Evolutionary conservation across 331 rosid species (phyloP), one percentile per base, ranked within the genome.

Genomic region (Phaseolus coccineus): DNA sequence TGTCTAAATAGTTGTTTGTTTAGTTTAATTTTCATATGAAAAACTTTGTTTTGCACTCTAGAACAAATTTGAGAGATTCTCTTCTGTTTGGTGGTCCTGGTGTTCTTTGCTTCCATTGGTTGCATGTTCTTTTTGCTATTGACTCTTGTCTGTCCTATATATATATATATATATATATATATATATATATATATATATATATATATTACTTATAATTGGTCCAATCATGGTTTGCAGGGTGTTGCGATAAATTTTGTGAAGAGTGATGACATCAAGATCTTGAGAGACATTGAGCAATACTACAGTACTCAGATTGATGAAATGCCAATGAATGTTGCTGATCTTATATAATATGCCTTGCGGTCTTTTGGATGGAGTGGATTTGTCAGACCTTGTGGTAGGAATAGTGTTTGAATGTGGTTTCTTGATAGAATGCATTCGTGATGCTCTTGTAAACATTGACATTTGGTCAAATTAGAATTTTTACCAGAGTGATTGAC

Each of bases 311-410:
- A 95, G 90, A 95, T 95, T 68, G 99, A 95, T 39, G 98, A 95
- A 84, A 93, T 95, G 99, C 99, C 99, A 0, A 95, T 95, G 99
- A 95, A 93, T 68, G 98, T 93, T 74, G 98, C 96, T 25, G 99
- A 95, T 86, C 87, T 94, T 77, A 94, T 94, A 78, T 92, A 63
- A 86, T 64, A 40, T 59, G 77, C 55, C 70, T 33, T 6, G 42
- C 51, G 25, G 37, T 68, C 22, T 77, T 56, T 65, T 77, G 70
- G 74, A 59, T 87, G 86, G 82, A 81, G 61, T 78, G 82, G 42
- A 13, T 30, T 81, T 77, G 53, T 64, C 59, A 61, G 66, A 63
- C 42, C 58, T 28, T 14, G 82, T 24, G 13, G 9, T 76, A 80
- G 79, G 79, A 69, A 62, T 86, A 77, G 83, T 44, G 33, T 58